These are phyloP conservation scores for Calonectria honghensis DNA, from an alignment of 2,329 filamentous ascomycete species.

Conservation along the genomic window DNA sequence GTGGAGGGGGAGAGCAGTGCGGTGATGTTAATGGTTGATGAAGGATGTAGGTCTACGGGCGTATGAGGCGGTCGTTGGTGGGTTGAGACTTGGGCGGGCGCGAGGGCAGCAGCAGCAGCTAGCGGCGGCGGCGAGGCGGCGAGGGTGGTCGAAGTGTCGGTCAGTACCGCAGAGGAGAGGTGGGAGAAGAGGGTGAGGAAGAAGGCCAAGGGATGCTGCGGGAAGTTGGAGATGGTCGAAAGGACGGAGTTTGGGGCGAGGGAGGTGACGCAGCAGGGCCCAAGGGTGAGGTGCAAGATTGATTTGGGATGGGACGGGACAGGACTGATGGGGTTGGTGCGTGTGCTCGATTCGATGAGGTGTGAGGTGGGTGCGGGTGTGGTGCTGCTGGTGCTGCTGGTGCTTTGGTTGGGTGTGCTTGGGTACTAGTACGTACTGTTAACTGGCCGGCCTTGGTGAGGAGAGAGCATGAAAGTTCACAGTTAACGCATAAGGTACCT, in stretches of 20 bases:
- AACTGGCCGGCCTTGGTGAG: conserved; percentile 26
- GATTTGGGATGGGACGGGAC: conserved; percentile 51
- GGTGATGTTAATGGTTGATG: conserved; percentile 36
- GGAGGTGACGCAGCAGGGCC: conserved; percentile 52
- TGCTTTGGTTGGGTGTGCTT: conserved; percentile 39
- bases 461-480: conserved; percentile 26
- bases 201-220: conserved; percentile 37
- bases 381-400: conserved; percentile 37
- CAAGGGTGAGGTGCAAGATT: conserved; percentile 49
- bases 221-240: conserved; percentile 42
- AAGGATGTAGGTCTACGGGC: conserved; percentile 36
- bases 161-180: conserved; percentile 33
- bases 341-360: conserved; percentile 43
- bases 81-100: conserved; percentile 39
- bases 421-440: conserved; percentile 26
- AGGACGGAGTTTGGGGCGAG: conserved; percentile 40
- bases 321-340: conserved; percentile 49
- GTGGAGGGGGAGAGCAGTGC: conserved; percentile 18
- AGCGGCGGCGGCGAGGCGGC: conserved; percentile 28
- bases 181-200: conserved; percentile 31
- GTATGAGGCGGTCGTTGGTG: conserved; percentile 38
- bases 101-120: conserved; percentile 37
- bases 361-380: conserved; percentile 39
- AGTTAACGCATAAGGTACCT: conserved; percentile 32
- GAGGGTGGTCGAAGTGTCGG: conserved; percentile 34